Evolutionary conservation across 139 green algal genomes (phyloP).

Genomic region (Zygnema circumcarinatum): DNA sequence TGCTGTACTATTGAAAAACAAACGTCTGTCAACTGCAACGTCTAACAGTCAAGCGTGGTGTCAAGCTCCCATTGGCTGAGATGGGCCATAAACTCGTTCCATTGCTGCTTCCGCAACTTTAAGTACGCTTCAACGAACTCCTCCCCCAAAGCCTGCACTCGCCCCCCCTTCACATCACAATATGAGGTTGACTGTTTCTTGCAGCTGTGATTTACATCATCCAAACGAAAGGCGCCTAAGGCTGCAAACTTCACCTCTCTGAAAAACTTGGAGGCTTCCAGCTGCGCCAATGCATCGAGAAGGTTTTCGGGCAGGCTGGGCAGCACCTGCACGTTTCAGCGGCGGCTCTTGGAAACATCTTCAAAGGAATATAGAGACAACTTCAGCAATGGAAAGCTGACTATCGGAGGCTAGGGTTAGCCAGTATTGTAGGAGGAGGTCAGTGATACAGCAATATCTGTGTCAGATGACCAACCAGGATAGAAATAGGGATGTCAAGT

Average conservation of each 20-base stretch:
- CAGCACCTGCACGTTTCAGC: background rate
- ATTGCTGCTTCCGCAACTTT: slow-evolving; percentile 32
- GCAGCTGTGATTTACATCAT: background rate
- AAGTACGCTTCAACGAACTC: slow-evolving; percentile 34
- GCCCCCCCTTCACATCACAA: background rate
- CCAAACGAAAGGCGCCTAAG: background rate
- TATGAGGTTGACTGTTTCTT: background rate
- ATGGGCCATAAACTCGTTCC: slow-evolving; percentile 1
- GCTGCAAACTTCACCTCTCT: slow-evolving; percentile 6
- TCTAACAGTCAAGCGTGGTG: slow-evolving; percentile 38
- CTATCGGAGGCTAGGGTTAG: too few species aligned
- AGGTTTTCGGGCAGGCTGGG: slow-evolving; percentile 29
- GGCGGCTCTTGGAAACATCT: too few species aligned
- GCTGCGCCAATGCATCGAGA: slow-evolving; percentile 20
- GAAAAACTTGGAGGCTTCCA: slow-evolving; percentile 1
- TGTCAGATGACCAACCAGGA: too few species aligned
- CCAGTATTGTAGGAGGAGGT: too few species aligned
- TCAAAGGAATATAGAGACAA: background rate
- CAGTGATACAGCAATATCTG: too few species aligned
- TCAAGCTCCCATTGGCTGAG: slow-evolving; percentile 42
- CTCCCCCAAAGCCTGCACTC: slow-evolving; percentile 12
- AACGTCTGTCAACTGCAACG: too few species aligned
- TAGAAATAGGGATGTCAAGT: background rate
- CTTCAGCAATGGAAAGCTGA: too few species aligned
- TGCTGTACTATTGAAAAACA: too few species aligned